Conservation (phyloP, 495 filamentous ascomycete genomes). For the Hyaloscypha bicolor region DNA sequence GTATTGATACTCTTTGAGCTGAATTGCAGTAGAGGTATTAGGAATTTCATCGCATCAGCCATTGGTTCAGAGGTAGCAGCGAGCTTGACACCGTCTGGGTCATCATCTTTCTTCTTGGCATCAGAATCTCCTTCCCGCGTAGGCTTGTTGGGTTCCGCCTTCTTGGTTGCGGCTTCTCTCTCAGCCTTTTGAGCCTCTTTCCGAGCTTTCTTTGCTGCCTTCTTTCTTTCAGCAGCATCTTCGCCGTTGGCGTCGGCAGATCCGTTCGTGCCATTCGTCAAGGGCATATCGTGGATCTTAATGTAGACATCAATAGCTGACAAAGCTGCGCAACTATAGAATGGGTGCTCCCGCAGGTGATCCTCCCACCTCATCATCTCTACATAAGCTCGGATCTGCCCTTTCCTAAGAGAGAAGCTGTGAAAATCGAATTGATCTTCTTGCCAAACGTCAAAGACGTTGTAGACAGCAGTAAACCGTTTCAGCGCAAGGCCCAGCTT, state of each 20-base stretch:
- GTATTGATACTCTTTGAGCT: slow-evolving; percentile 79
- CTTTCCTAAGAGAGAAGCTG: slow-evolving; percentile 92
- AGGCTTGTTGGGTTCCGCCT: slow-evolving; percentile 70
- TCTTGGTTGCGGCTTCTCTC: slow-evolving; percentile 74
- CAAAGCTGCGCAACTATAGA: slow-evolving; percentile 85
- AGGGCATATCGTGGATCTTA: slow-evolving; percentile 74
- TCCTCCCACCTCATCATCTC: slow-evolving; percentile 98
- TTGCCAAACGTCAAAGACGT: slow-evolving; percentile 96
- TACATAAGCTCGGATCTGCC: slow-evolving; percentile 91
- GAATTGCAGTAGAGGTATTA: slow-evolving; percentile 77
- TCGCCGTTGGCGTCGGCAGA: slow-evolving; percentile 43
- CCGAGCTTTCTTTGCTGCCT: slow-evolving; percentile 92
- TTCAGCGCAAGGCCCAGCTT: slow-evolving; percentile 88
- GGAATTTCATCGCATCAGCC: slow-evolving; percentile 83
- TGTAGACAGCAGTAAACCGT: slow-evolving; percentile 79
- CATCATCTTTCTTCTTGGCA: slow-evolving; percentile 80
- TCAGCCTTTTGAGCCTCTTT: slow-evolving; percentile 87
- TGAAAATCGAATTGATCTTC: slow-evolving; percentile 99
- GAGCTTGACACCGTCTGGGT: slow-evolving; percentile 79
- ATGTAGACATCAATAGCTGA: slow-evolving; percentile 81
- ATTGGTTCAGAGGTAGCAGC: slow-evolving; percentile 80
- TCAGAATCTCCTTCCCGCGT: slow-evolving; percentile 49
- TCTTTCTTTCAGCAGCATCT: slow-evolving; percentile 71
- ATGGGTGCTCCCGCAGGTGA: slow-evolving; percentile 84
- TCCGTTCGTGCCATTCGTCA: slow-evolving; percentile 59